Evolutionary conservation across 805 yeast species (phyloP).

Genomic region (Danielia oregonensis): DNA sequence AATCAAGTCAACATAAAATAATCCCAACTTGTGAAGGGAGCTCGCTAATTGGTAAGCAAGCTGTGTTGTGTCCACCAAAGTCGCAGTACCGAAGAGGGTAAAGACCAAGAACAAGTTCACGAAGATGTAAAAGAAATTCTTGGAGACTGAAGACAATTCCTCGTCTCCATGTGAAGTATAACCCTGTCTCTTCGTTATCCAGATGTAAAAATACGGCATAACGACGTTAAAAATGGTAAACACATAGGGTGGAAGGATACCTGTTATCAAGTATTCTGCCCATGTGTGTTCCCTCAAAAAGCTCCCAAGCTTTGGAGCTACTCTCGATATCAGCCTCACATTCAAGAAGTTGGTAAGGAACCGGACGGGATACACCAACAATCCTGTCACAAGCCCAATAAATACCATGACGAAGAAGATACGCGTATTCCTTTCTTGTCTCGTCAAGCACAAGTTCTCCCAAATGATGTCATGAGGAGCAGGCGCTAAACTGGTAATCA

Average conservation of each 20-base stretch:
- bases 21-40: slow-evolving; percentile 71
- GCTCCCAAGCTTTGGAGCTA: slow-evolving; percentile 80
- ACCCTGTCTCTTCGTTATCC: slow-evolving; percentile 82
- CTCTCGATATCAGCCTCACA: slow-evolving; percentile 67
- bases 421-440: slow-evolving; percentile 65
- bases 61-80: slow-evolving; percentile 84
- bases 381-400: slow-evolving; percentile 65
- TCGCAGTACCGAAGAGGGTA: slow-evolving; percentile 90
- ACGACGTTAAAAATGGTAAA: slow-evolving; percentile 79
- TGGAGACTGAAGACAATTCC: slow-evolving; percentile 83
- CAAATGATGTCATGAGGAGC: slow-evolving; percentile 95
- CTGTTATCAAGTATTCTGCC: slow-evolving; percentile 80
- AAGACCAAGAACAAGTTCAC: slow-evolving; percentile 91
- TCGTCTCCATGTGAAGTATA: slow-evolving; percentile 89
- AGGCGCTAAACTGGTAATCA: slow-evolving; percentile 84
- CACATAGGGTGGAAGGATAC: slow-evolving; percentile 84
- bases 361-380: slow-evolving; percentile 78
- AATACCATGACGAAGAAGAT: slow-evolving; percentile 60
- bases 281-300: slow-evolving; percentile 60
- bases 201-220: slow-evolving; percentile 83
- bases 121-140: slow-evolving; percentile 91
- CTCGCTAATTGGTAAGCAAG: slow-evolving; percentile 84
- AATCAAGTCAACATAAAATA: slow-evolving; percentile 86
- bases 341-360: slow-evolving; percentile 81
- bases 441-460: slow-evolving; percentile 81